Evolutionary conservation across 768 basidiomycete genomes (phyloP), one percentile per base, ranked within the genome.

Genomic region (Mycena rosella): DNA sequence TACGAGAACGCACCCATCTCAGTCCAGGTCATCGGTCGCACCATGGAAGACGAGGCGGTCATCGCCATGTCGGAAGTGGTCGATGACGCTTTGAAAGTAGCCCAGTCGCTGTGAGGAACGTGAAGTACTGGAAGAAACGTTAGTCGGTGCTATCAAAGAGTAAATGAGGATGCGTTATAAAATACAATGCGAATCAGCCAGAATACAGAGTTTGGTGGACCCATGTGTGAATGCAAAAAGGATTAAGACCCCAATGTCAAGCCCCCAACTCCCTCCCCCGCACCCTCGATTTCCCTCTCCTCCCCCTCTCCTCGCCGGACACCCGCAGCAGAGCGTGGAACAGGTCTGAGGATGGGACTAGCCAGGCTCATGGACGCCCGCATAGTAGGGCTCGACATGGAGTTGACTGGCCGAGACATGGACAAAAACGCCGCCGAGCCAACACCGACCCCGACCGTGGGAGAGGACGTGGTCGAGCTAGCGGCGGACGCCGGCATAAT

Each of bases 291-390:
- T 67, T 93, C 92, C 64, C 86, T 83, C 71, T 92, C 90, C 57
- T 91, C 91, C 7, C 84, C 85, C 30, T 87, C 87, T 61, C 82
- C 78, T 38, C 86, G 81, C 69, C 88, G 74, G 53, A 76, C 83
- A 47, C 79, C 74, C 24, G 80, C 73, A 49, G 56, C 63, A 22
- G 52, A 63, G 54, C 92, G 83, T 20, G 87, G 84, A 58, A 92
- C 83, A 15, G 93, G 91, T 58, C 92, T 83, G 53, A 94, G 77
- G 67, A 94, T 90, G 3, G 93, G 93, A 75, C 93, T 95, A 11
- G 89, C 85, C 56, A 92, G 82, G n/a, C 87, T 86, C 75, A 93
- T 85, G 52, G 90, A 85, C 7, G 91, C 84, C 56, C 93, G 85
- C 51, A 94, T 78, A 26, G 91, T 93, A 2, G 93, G 93, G 70